Evolutionary conservation across 257 asterid species (phyloP), one percentile per base, ranked within the genome.

Genomic region (Verbascum thapsus): DNA sequence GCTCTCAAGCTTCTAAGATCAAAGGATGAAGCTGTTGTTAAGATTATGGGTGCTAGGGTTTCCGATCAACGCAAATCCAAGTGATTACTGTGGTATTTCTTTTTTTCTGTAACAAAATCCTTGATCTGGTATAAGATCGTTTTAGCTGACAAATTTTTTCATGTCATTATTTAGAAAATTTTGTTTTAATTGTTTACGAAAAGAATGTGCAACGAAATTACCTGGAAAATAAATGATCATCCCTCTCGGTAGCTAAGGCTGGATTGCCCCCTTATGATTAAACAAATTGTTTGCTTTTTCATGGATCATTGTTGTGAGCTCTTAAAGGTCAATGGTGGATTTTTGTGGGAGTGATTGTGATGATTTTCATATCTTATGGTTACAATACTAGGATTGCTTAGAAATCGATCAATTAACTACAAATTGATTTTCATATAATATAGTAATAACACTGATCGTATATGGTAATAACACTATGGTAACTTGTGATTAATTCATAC

Each of bases 1-100:
- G 95, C 94, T 66, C 72, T 90, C 34, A 84, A 76, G 84, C 86
- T 88, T 45, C 76, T 78, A 9, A 57, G 73, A 54, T 66, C 80
- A 2, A 66, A 61, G 42, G 80, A 75, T 26, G 71, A 70, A 42
- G 64, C 76, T 1, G 73, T 70, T 39, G 61, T 58, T 69, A 69
- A 74, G 69, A 34, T 73, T 20, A 68, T 73, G 78, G 69, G 71
- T 2, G 63, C 78, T 0, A 55, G 78, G 68, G 74, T 68, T 38
- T 73, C 78, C 0, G 78, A 74, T 26, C 74, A 57, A 42, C 57
- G 19, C 72, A 68, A 74, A 68, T 19, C 78, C 58, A 73, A 73
- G 64, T 70, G 56, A 63, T 50, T 16, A 12, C 34, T 19, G 48
- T 59, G 59, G 62, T 41, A 35, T 6, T 3, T 6, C 6, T 58